Evolutionary conservation across 805 yeast genomes (phyloP).

Genomic region (Pichia nanzhaoensis): DNA sequence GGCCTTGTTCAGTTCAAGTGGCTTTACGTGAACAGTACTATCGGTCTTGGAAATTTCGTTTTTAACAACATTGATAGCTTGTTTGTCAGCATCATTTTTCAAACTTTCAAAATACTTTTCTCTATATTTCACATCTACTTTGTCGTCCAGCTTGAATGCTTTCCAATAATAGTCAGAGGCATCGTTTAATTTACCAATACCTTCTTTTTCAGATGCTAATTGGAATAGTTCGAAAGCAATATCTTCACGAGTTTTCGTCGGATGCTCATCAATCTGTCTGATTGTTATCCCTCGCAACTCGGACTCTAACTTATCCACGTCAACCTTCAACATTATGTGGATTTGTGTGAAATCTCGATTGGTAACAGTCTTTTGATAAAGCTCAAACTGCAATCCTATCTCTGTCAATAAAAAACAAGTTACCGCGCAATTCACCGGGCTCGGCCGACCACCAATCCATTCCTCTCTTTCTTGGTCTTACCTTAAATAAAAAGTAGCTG

Average conservation of each 20-base stretch:
- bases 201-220: constrained; percentile 63
- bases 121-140: constrained; percentile 66
- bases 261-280: constrained; percentile 24
- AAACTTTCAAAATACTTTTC: constrained; percentile 35
- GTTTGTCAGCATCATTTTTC: constrained; percentile 18
- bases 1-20: constrained; percentile 29
- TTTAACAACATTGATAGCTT: constrained; percentile 7
- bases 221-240: constrained; percentile 62
- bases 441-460: no score
- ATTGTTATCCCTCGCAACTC: constrained; percentile 20
- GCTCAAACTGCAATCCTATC: no score
- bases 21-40: constrained; percentile 2
- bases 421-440: no score
- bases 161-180: constrained; percentile 67
- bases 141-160: constrained; percentile 54
- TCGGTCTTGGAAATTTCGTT: not conserved
- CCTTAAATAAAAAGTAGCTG: no score
- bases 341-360: no score
- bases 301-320: constrained; percentile 18
- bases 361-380: no score
- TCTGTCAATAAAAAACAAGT: no score
- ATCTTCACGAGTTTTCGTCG: constrained; percentile 26
- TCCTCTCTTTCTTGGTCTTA: no score
- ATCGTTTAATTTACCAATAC: constrained; percentile 71
- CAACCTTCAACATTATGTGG: constrained; percentile 1